Conservation (phyloP, 805 yeast genomes). For the Nakazawaea holstii region DNA sequence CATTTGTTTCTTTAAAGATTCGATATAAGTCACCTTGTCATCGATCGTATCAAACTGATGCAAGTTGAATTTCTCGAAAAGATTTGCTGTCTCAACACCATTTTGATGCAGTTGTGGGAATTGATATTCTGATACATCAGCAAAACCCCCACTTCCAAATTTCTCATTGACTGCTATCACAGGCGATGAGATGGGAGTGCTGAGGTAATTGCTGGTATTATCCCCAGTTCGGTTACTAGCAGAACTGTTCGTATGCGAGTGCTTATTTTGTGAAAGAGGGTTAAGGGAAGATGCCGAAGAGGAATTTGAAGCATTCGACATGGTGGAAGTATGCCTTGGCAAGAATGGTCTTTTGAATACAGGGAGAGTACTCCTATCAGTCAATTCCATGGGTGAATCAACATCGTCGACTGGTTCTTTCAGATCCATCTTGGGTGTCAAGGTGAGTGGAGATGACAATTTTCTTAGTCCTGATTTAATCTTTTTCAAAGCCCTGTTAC, state of each 20-base stretch:
- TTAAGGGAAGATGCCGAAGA: conserved; percentile 2
- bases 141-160: conserved; percentile 1
- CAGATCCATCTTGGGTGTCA: neutral
- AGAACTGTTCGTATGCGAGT: conserved; percentile 5
- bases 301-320: conserved; percentile 8
- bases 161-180: conserved; percentile 9
- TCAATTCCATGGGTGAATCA: neutral
- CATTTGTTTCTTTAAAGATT: conserved; percentile 8
- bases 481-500: conserved; percentile 1
- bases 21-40: conserved; percentile 7
- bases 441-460: conserved; percentile 3
- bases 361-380: neutral
- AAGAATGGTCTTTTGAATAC: conserved; percentile 6
- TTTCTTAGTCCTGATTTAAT: conserved; percentile 7
- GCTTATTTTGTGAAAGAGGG: neutral
- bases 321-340: conserved; percentile 2
- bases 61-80: neutral
- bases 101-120: neutral
- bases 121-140: conserved; percentile 2
- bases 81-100: neutral
- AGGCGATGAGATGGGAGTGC: conserved; percentile 8
- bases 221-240: neutral
- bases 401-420: neutral
- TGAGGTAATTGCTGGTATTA: neutral
- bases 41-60: conserved; percentile 9